Percentiles rank a stretch among this genome's conserved stretches.
Conservation (phyloP, 164 flowering plant species). For the Umbilicus rupestris region DNA sequence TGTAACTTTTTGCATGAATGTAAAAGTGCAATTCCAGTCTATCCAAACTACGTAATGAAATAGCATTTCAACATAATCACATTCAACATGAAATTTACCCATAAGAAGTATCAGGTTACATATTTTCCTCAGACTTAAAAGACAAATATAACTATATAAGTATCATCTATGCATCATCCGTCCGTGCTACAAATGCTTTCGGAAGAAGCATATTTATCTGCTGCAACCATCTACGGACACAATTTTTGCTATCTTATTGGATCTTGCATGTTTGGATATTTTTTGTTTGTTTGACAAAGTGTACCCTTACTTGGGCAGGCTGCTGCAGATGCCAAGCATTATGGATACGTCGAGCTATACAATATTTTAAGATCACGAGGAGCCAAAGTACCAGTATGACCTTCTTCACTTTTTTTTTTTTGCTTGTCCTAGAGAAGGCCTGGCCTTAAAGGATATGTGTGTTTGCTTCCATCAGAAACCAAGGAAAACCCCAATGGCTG, state of each 20-base stretch:
- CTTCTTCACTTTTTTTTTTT: background rate
- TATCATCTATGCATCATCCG: too few species aligned
- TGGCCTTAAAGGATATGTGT: background rate
- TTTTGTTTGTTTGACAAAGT: slow-evolving; percentile 5
- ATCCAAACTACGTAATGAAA: too few species aligned
- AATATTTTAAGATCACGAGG: slow-evolving; percentile 83
- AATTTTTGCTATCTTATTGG: background rate
- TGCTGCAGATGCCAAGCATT: slow-evolving; percentile 93
- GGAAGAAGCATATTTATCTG: too few species aligned
- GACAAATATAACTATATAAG: too few species aligned
- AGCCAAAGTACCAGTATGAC: slow-evolving; percentile 70
- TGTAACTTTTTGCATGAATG: too few species aligned
- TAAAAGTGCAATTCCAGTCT: too few species aligned
- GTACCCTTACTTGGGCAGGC: slow-evolving; percentile 43
- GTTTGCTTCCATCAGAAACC: slow-evolving; percentile 43
- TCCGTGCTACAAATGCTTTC: too few species aligned
- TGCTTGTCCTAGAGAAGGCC: background rate
- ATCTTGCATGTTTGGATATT: background rate
- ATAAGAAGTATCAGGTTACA: too few species aligned
- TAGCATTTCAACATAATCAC: too few species aligned
- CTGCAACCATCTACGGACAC: too few species aligned
- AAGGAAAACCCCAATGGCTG: slow-evolving; percentile 87
- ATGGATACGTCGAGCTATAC: slow-evolving; percentile 76
- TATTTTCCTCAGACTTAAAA: too few species aligned
- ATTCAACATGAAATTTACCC: too few species aligned